Evolutionary conservation across 257 asterid species (phyloP).

Genomic region (Scutellaria baicalensis): DNA sequence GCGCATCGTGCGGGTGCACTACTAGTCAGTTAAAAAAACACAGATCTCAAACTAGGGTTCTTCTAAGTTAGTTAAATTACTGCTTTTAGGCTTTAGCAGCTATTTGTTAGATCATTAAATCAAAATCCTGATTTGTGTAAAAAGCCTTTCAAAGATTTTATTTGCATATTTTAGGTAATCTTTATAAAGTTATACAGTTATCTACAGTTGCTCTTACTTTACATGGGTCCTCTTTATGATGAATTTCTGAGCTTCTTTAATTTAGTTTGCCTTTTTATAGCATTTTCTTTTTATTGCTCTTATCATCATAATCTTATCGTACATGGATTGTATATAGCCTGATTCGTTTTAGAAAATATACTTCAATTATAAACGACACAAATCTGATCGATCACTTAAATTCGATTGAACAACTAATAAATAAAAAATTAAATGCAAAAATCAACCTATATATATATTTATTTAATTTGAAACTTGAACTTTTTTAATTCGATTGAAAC

Average conservation of each 20-base stretch:
- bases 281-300: neutral
- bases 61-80: neutral
- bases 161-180: neutral
- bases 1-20: too few species aligned
- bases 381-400: too few species aligned
- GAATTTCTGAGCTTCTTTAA: neutral
- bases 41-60: neutral
- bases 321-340: too few species aligned
- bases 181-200: constrained; percentile 1
- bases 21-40: neutral
- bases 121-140: neutral
- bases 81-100: neutral
- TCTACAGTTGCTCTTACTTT: constrained; percentile 1
- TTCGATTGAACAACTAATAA: too few species aligned
- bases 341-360: too few species aligned
- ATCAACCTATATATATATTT: too few species aligned
- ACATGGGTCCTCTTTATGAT: constrained; percentile 8
- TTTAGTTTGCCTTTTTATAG: neutral
- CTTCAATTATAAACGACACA: too few species aligned
- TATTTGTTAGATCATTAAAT: neutral
- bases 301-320: neutral
- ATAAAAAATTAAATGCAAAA: too few species aligned
- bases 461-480: too few species aligned
- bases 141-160: neutral
- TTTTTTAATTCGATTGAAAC: too few species aligned